Evolutionary conservation across 768 basidiomycete species (phyloP).

Genomic region (Artomyces pyxidatus): DNA sequence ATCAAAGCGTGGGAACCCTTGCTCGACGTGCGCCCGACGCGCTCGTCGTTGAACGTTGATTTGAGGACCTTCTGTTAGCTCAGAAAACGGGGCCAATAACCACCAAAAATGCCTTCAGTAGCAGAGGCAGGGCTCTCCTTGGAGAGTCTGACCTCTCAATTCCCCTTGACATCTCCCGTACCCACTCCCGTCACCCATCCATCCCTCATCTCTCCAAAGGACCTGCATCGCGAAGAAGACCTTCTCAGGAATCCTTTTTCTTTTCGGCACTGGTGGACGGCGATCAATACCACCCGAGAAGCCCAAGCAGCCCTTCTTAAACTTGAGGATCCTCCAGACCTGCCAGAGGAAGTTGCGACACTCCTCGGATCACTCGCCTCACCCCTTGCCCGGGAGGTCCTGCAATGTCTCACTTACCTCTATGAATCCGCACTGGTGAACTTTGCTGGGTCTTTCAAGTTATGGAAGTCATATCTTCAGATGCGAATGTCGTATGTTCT

Average conservation of each 20-base stretch:
- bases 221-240: constrained; percentile 89
- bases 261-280: constrained; percentile 89
- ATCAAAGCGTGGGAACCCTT: too few species aligned
- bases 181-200: constrained; percentile 78
- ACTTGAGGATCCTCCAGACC: constrained; percentile 39
- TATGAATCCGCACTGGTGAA: constrained; percentile 87
- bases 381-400: constrained; percentile 57
- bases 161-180: constrained; percentile 81
- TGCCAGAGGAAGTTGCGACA: constrained; percentile 40
- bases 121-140: constrained; percentile 39
- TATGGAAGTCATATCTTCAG: constrained; percentile 90
- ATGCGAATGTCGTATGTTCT: constrained; percentile 82
- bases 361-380: constrained; percentile 79
- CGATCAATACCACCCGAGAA: constrained; percentile 71
- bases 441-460: constrained; percentile 86
- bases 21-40: too few species aligned
- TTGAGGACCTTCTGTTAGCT: too few species aligned
- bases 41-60: too few species aligned
- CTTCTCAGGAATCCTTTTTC: constrained; percentile 85
- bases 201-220: constrained; percentile 62
- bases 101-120: constrained; percentile 48
- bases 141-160: constrained; percentile 47
- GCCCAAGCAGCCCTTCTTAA: constrained; percentile 49
- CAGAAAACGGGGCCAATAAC: too few species aligned
- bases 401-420: constrained; percentile 84